Percentiles rank a stretch among this genome's conserved stretches.
Evolutionary conservation across 2,329 filamentous ascomycete species (phyloP).

Genomic region (Epichloe sp.): DNA sequence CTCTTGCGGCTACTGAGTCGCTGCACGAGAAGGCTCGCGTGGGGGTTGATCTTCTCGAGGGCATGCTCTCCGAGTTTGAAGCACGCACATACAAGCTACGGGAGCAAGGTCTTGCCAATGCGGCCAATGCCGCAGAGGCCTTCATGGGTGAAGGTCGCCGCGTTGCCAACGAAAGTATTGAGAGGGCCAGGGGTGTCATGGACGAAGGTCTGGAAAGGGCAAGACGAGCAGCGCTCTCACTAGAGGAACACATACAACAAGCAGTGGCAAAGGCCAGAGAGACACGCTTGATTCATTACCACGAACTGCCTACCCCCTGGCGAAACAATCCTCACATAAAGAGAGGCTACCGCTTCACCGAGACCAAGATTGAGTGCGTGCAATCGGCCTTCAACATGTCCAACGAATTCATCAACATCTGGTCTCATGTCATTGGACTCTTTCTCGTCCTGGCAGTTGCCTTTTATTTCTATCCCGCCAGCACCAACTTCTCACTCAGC

Average conservation of each 20-base stretch:
- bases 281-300: conserved; percentile 73
- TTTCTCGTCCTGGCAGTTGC: conserved; percentile 76
- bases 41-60: conserved; percentile 75
- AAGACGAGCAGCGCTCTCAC: conserved; percentile 64
- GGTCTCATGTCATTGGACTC: conserved; percentile 88
- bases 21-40: conserved; percentile 85
- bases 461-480: conserved; percentile 90
- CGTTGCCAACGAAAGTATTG: conserved; percentile 67
- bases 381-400: conserved; percentile 71
- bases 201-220: conserved; percentile 74
- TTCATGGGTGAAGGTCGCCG: conserved; percentile 68
- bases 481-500: conserved; percentile 73
- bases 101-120: conserved; percentile 57
- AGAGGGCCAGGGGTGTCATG: conserved; percentile 60
- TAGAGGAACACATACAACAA: conserved; percentile 74
- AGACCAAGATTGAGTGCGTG: conserved; percentile 81
- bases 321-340: conserved; percentile 88
- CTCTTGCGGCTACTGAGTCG: conserved; percentile 69
- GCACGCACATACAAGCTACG: conserved; percentile 65
- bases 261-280: conserved; percentile 66
- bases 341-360: conserved; percentile 83
- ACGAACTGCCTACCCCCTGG: conserved; percentile 86
- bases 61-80: conserved; percentile 77
- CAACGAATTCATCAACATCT: conserved; percentile 96
- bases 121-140: conserved; percentile 52